Conservation (phyloP, 148 eudicot genomes). For the Camellia granthamiana region DNA sequence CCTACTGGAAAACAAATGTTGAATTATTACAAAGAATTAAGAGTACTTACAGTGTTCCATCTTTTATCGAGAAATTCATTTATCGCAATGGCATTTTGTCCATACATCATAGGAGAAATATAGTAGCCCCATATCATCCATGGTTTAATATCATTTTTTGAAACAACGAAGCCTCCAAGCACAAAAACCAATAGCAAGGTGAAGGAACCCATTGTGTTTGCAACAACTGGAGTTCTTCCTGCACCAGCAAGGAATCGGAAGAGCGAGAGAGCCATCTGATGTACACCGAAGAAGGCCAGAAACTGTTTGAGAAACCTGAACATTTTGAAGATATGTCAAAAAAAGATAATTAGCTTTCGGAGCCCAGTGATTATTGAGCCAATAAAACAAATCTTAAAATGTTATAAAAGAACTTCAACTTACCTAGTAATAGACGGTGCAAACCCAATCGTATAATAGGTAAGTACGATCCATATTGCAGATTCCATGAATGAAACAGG, state of each 20-base stretch:
- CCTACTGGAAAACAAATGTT: neutral
- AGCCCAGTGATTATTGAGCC: neutral
- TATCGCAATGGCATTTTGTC: slow-evolving; percentile 38
- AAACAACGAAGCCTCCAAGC: slow-evolving; percentile 17
- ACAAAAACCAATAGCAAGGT: slow-evolving; percentile 1
- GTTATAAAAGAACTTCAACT: slow-evolving; percentile 11
- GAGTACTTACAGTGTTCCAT: slow-evolving; percentile 33
- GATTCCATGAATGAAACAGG: slow-evolving; percentile 40
- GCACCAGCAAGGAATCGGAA: slow-evolving; percentile 3
- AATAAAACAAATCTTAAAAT: neutral
- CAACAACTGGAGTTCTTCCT: slow-evolving; percentile 1
- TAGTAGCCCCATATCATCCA: slow-evolving; percentile 47
- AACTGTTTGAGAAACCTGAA: slow-evolving; percentile 5
- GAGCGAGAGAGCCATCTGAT: slow-evolving; percentile 6
- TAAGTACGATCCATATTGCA: slow-evolving; percentile 33
- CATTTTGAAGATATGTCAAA: neutral
- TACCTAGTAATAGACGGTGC: slow-evolving; percentile 33
- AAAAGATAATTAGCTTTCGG: neutral
- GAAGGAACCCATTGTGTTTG: neutral
- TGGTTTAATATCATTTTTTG: slow-evolving; percentile 30
- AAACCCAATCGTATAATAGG: slow-evolving; percentile 43
- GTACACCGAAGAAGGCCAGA: slow-evolving; percentile 10
- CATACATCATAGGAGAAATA: slow-evolving; percentile 43
- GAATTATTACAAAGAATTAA: neutral
- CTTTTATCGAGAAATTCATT: slow-evolving; percentile 34